phyloP scores from a whole-genome alignment of 768 basidiomycete species.

The Pleurotus ostreatus region DNA sequence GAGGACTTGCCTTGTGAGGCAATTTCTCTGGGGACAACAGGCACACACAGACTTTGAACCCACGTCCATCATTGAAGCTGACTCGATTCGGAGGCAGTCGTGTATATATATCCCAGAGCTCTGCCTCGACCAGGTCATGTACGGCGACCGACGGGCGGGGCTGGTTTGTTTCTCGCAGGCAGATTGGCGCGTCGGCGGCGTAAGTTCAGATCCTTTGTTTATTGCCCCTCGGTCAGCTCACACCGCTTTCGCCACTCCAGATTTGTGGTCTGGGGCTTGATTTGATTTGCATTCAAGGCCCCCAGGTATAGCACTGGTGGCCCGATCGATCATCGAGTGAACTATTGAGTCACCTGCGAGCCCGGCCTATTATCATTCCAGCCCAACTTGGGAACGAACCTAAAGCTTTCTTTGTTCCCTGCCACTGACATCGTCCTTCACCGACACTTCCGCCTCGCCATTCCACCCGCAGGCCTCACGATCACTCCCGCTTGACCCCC shows the following conservation, averaged over 20 bases:
- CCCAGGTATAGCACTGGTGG: neutral
- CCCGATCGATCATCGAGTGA: slow-evolving; percentile 3
- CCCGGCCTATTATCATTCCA: neutral
- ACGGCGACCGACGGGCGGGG: neutral
- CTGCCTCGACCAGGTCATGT: too few relatives aligned
- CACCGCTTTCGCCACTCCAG: neutral
- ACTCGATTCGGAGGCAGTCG: neutral
- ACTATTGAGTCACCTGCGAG: neutral
- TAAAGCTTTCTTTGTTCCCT: slow-evolving; percentile 1
- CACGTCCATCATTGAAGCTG: neutral
- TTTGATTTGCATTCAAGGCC: neutral
- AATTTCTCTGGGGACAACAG: neutral
- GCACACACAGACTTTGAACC: neutral
- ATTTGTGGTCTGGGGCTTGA: slow-evolving; percentile 1
- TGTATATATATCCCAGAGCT: neutral
- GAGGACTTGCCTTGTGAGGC: neutral
- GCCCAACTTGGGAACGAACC: neutral
- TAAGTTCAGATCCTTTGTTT: neutral
- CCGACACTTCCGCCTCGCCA: neutral
- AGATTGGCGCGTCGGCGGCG: neutral
- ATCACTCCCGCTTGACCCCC: slow-evolving; percentile 4
- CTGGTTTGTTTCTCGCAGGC: neutral
- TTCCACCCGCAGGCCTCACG: slow-evolving; percentile 1
- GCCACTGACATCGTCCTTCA: neutral
- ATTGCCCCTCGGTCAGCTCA: neutral